Base-by-base conservation (phyloP, 78 protist genomes). In the Monosiga brevicollis region DNA sequence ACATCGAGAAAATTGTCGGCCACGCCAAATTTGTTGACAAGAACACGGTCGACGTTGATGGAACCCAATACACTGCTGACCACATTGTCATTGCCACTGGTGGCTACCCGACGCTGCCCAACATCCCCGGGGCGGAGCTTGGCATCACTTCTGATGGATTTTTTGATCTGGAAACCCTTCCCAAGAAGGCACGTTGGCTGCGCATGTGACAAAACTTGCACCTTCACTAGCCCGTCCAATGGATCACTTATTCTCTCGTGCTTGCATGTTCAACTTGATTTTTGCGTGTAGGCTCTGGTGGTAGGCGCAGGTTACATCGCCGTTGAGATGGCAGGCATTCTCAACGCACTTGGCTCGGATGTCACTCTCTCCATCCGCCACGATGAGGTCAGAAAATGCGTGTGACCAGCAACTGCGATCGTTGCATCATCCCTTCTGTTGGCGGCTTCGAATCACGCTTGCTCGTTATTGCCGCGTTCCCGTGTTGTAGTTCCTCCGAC, bases 281-380 rank as follows among this genome's bases (percentile, higher is more conserved):
- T 24, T 10, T 35, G 37, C 10, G 36, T 35, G 36, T 10, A 23
- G 10, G 75, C 78, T 55, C 82, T 73, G 32, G 85, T 90, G 6
- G 71, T 81, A 38, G 93, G 92, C 83, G 92, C 95, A 0, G 93
- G 95, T 0, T 92, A 93, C 84, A 93, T 95, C 41, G 97, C 95
- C 0, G 92, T 93, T 2, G 97, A 95, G 43, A 55, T 95, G 34
- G 96, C 94, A 29, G 93, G 93, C n/a, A 85, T 95, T 42, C 39
- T 95, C 62, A 26, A 80, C 41, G 40, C 83, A 11, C 89, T 95
- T 0, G 97, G 97, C 0, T 32, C 83, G 25, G 79, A 84, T 24
- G 73, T 84, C 1, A 22, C 70, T 15, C 76, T 93, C 62, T 75
- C 54, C 25, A 79, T 91, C 70, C 91, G 97, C 49, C 54, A 83